These are phyloP conservation scores for Musa beccarii DNA, from an alignment of 176 grass and related monocot species.

Conservation along the genomic window DNA sequence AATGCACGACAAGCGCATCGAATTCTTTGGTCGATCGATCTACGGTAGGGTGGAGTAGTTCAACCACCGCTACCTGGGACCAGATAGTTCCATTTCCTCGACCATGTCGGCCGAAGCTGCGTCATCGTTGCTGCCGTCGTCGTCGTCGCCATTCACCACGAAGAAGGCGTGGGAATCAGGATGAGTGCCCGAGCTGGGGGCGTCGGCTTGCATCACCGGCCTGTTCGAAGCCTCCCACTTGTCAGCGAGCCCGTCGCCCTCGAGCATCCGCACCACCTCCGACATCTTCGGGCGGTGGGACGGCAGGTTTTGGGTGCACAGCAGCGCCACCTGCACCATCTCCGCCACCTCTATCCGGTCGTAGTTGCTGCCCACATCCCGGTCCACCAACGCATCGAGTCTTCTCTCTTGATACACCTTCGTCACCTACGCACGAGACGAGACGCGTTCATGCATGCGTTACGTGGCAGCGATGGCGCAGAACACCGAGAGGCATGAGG, in stretches of 20 bases:
- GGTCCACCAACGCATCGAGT: slow-evolving; percentile 45
- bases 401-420: slow-evolving; percentile 60
- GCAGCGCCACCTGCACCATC: slow-evolving; percentile 62
- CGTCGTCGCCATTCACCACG: slow-evolving; percentile 33
- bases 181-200: slow-evolving; percentile 21
- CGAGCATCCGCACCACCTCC: slow-evolving; percentile 68
- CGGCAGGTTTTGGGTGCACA: slow-evolving; percentile 64
- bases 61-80: slow-evolving; percentile 37
- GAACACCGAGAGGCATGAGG: too few species aligned
- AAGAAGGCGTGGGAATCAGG: slow-evolving; percentile 36
- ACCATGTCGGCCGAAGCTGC: slow-evolving; percentile 26
- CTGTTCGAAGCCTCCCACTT: slow-evolving; percentile 64
- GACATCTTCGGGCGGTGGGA: slow-evolving; percentile 65
- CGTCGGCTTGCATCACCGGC: background rate
- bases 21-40: background rate
- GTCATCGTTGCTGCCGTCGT: background rate
- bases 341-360: slow-evolving; percentile 65
- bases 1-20: too few species aligned
- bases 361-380: slow-evolving; percentile 43
- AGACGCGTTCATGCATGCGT: background rate
- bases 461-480: background rate
- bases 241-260: slow-evolving; percentile 65
- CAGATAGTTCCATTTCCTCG: slow-evolving; percentile 73
- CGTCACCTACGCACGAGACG: slow-evolving; percentile 31
- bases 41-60: background rate